Percentiles rank a stretch among this genome's conserved stretches.
These are phyloP conservation scores for Ceratocystis ficicola DNA, from an alignment of 2,329 filamentous ascomycete species.

Conservation along the genomic window DNA sequence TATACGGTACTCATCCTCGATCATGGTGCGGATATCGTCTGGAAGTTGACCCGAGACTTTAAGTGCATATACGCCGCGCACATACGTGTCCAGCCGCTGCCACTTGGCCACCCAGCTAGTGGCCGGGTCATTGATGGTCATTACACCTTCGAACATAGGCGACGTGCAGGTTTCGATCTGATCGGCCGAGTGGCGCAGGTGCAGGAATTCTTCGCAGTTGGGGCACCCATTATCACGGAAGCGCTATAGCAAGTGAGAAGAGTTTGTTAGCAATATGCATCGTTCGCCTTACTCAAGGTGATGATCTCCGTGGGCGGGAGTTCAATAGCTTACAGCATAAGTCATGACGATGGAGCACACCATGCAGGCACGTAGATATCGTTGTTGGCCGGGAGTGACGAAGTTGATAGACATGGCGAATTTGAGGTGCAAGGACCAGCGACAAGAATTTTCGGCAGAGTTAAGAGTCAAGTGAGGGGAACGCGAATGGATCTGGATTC, in stretches of 20 bases:
- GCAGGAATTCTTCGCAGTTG: constrained; percentile 89
- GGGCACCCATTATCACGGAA: constrained; percentile 84
- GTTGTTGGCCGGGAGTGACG: constrained; percentile 62
- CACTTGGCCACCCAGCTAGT: constrained; percentile 93
- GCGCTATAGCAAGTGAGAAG: constrained; percentile 41
- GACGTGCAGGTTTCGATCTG: constrained; percentile 87
- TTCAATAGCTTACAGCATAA: constrained; percentile 45
- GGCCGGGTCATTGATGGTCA: constrained; percentile 69
- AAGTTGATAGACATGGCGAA: constrained; percentile 32
- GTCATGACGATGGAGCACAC: constrained; percentile 92
- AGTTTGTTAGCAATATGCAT: constrained; percentile 1
- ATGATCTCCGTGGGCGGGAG: too few species aligned
- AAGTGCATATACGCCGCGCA: constrained; percentile 80
- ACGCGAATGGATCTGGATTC: not conserved
- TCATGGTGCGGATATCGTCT: constrained; percentile 48
- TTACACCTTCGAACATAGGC: constrained; percentile 86
- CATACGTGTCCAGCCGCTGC: constrained; percentile 82
- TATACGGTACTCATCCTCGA: constrained; percentile 52
- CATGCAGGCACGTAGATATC: constrained; percentile 92
- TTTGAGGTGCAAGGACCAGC: not conserved
- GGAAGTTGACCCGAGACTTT: constrained; percentile 79
- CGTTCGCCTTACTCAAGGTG: not conserved
- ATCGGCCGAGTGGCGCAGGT: constrained; percentile 66
- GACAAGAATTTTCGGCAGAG: not conserved
- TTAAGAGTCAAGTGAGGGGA: not conserved